Evolutionary conservation across 208 protist genomes (phyloP), one percentile per base, ranked within the genome.

Genomic region (Strigomonas oncopelti): DNA sequence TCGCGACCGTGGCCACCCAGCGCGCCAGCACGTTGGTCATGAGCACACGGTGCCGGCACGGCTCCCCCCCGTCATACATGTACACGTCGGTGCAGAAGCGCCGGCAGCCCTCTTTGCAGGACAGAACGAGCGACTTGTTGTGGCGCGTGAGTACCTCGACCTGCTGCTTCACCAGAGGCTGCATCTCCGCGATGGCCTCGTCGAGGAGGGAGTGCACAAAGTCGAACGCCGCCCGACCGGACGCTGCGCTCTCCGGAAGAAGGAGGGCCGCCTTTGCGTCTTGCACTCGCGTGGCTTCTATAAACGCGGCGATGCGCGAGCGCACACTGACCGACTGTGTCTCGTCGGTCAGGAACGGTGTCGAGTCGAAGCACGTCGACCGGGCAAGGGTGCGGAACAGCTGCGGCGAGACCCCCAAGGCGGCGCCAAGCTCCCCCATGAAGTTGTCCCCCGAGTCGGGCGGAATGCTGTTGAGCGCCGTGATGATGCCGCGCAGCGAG

Each of bases 381-480:
- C 3, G 5, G 13, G 42, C 28, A 13, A 61, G 32, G 1, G 57
- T 18, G 20, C 14, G 29, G 24, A 61, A 38, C 9, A 61, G 32
- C 9, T 11, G 36, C 29, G 57, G 32, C 27, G 60, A 45, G 2
- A 64, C n/a, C 31, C 54, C 14, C 5, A 64, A 24, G 1, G 34
- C 20, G n/a, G 16, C 13, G 42, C 42, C 18, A 4, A 48, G 16
- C 42, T 48, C 42, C 16, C 16, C 42, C 42, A 48, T 69, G 61
- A 62, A 65, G 62, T 63, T 61, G 14, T 60, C 72, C 3, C 61
- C 67, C 32, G 71, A 61, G n/a, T 53, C 46, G 32, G 29, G 36
- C 24, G 32, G 45, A 24, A 77, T 42, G 46, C 66, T 64, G 29
- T 69, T 62, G 20, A 69, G 51, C 62, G 72, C 9, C 42, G 60